Conservation (phyloP, 1,139 yeast genomes). For the Debaryomyces subglobosus region DNA sequence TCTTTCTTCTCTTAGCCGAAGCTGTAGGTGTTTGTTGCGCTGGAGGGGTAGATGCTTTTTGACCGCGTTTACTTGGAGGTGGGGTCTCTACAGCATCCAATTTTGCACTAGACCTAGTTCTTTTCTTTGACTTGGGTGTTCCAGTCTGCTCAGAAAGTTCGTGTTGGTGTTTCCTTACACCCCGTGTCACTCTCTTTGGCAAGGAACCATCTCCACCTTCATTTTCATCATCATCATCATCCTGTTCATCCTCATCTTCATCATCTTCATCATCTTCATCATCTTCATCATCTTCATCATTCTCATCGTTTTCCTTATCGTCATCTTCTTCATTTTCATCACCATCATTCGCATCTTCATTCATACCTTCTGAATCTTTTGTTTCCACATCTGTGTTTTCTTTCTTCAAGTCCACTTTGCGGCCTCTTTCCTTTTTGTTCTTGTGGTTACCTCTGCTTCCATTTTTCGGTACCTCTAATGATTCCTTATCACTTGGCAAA, state of each 20-base stretch:
- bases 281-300: constrained; percentile 17
- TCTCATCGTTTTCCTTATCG: constrained; percentile 22
- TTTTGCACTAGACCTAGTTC: constrained; percentile 32
- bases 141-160: constrained; percentile 1
- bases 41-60: constrained; percentile 18
- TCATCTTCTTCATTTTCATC: constrained; percentile 12
- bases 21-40: constrained; percentile 10
- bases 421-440: not conserved
- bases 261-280: constrained; percentile 15
- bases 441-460: not conserved
- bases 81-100: constrained; percentile 21
- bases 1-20: constrained; percentile 25
- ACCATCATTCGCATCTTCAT: constrained; percentile 15
- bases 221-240: constrained; percentile 20
- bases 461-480: not conserved
- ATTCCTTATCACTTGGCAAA: constrained; percentile 1
- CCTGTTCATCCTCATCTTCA: constrained; percentile 16
- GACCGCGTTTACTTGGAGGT: constrained; percentile 17
- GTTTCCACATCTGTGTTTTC: constrained; percentile 4
- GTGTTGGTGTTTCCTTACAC: constrained; percentile 9
- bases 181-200: constrained; percentile 16
- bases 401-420: constrained; percentile 2
- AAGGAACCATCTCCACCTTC: constrained; percentile 16
- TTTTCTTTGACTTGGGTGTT: constrained; percentile 25
- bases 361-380: constrained; percentile 14